A percentile compares a stretch with the other conserved stretches of the same genome.
These are phyloP conservation scores for Alternaria rosae DNA, from an alignment of 2,329 filamentous ascomycete species.

Conservation along the genomic window DNA sequence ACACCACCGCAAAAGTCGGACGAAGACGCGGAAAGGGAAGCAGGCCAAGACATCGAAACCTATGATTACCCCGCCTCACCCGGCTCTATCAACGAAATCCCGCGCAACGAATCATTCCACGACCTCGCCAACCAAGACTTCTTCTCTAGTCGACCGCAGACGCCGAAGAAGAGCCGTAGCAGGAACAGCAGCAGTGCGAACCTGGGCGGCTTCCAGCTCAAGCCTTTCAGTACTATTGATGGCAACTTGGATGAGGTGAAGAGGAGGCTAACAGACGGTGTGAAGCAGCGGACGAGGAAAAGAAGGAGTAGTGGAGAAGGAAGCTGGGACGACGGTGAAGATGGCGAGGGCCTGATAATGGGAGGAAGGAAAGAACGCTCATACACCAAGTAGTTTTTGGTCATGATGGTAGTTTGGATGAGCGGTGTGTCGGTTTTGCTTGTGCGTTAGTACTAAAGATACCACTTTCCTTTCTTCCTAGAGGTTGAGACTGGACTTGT, in stretches of 20 bases:
- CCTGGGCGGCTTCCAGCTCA: conserved; percentile 69
- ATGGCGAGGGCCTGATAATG: conserved; percentile 35
- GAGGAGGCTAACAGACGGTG: conserved; percentile 82
- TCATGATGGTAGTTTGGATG: not conserved
- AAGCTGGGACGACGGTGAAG: conserved; percentile 29
- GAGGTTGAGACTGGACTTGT: conserved; percentile 7
- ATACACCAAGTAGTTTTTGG: conserved; percentile 7
- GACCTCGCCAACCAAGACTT: conserved; percentile 88
- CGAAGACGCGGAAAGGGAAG: conserved; percentile 24
- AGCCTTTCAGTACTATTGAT: conserved; percentile 72
- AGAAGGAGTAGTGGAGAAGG: conserved; percentile 51
- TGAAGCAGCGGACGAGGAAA: conserved; percentile 76
- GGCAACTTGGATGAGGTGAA: conserved; percentile 82
- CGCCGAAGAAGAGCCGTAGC: conserved; percentile 75
- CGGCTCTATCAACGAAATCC: conserved; percentile 49
- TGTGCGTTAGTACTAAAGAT: conserved; percentile 18
- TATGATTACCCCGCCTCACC: conserved; percentile 40
- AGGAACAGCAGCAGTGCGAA: conserved; percentile 65
- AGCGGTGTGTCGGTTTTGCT: not conserved
- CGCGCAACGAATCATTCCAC: conserved; percentile 91
- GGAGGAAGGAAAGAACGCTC: conserved; percentile 23
- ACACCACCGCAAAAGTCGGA: conserved; percentile 34
- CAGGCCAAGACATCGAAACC: conserved; percentile 26
- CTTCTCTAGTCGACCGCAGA: conserved; percentile 88
- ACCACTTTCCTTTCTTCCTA: conserved; percentile 21